A percentile compares a stretch with the other conserved stretches of the same genome.
phyloP scores from a whole-genome alignment of 805 yeast species.

The Kuraishia ogatae region DNA sequence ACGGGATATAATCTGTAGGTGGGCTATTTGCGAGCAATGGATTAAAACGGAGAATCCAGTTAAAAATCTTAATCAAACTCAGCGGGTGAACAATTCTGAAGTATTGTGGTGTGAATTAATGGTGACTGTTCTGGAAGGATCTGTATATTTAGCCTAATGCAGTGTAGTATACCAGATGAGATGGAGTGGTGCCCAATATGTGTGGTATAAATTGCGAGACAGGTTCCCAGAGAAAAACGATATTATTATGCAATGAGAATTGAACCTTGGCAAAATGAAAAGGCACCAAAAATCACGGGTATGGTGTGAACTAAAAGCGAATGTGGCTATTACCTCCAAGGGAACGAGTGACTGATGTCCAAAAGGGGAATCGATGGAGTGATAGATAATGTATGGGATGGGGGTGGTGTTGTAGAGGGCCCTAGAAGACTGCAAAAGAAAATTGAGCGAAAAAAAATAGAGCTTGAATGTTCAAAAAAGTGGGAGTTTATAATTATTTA shows the following conservation, averaged over 20 bases:
- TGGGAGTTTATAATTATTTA: neutral
- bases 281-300: neutral
- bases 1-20: neutral
- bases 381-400: neutral
- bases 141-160: neutral
- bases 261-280: neutral
- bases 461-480: neutral
- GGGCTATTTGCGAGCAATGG: neutral
- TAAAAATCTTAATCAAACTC: no score
- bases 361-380: neutral
- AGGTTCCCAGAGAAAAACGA: no score
- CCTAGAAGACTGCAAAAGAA: neutral
- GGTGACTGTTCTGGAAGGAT: neutral
- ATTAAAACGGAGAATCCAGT: neutral
- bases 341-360: neutral
- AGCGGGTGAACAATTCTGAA: no score
- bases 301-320: neutral
- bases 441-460: neutral
- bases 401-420: neutral
- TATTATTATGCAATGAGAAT: neutral
- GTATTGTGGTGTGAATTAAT: neutral
- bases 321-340: neutral
- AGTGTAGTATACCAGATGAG: neutral
- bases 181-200: neutral
- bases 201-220: neutral